Conservation (phyloP, 2,329 filamentous ascomycete species). For the Pseudovirgaria hyperparasitica region DNA sequence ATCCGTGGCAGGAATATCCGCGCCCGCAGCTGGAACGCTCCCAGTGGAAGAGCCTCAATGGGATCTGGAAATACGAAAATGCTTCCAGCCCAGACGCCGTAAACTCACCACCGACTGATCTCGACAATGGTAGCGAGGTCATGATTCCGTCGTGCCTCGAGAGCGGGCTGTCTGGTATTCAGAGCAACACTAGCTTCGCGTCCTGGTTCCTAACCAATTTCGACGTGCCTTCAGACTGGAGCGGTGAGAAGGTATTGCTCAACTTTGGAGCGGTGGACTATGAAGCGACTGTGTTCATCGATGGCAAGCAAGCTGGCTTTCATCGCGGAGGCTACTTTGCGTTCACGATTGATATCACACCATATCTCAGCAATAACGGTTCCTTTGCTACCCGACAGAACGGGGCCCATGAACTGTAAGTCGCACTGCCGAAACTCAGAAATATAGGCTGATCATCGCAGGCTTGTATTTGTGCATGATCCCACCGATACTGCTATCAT, state of each 20-base stretch:
- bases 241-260: constrained; percentile 32
- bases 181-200: constrained; percentile 23
- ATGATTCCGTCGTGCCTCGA: constrained; percentile 42
- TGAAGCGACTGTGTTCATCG: constrained; percentile 45
- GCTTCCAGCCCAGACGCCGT: constrained; percentile 26
- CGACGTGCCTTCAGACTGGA: constrained; percentile 36
- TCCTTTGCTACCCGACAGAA: neutral
- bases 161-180: constrained; percentile 39
- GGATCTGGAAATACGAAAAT: constrained; percentile 43
- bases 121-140: constrained; percentile 30
- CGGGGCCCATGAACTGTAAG: constrained; percentile 1
- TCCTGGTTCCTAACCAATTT: constrained; percentile 42
- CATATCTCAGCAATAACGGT: constrained; percentile 26
- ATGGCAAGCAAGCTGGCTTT: constrained; percentile 38
- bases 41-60: constrained; percentile 44
- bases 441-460: constrained; percentile 13
- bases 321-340: constrained; percentile 50
- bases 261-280: constrained; percentile 50
- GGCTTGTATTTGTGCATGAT: constrained; percentile 53
- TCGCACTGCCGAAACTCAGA: neutral
- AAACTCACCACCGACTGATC: constrained; percentile 31
- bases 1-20: constrained; percentile 46
- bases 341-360: constrained; percentile 48
- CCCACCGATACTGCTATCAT: constrained; percentile 52
- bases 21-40: constrained; percentile 43